phyloP scores from a whole-genome alignment of 106 monocot genomes.

The Ottelia alismoides region DNA sequence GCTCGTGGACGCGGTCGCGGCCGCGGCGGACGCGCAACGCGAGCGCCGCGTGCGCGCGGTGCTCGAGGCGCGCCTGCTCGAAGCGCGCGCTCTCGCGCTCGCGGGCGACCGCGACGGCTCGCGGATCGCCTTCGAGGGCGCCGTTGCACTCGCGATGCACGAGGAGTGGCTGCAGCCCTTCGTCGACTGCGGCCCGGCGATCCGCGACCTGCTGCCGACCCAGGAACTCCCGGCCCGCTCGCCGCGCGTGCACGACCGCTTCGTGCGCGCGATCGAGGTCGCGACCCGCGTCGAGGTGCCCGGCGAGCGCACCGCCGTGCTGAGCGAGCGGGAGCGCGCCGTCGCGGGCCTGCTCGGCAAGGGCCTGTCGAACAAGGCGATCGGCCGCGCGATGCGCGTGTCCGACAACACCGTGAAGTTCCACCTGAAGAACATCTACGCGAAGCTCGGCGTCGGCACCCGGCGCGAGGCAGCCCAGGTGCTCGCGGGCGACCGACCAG shows the following conservation, averaged over 20 bases:
- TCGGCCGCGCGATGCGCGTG: not conserved
- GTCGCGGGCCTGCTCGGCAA: not conserved
- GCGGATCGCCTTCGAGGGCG: not conserved
- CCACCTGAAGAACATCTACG: not conserved
- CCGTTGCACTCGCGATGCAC: not conserved
- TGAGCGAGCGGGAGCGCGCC: not conserved
- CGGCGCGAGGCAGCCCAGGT: not conserved
- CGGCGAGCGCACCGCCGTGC: not conserved
- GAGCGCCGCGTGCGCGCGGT: not conserved
- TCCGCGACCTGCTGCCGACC: not conserved
- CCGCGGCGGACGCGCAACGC: too few relatives aligned
- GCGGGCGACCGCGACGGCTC: not conserved
- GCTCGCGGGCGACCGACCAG: too few relatives aligned
- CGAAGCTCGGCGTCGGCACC: not conserved
- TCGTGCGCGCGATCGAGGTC: too few relatives aligned
- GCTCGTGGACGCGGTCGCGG: too few relatives aligned
- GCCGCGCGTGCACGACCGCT: not conserved
- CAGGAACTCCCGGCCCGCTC: not conserved
- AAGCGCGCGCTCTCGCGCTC: not conserved
- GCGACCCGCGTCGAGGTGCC: too few relatives aligned
- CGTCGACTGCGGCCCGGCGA: not conserved
- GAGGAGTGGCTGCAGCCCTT: not conserved
- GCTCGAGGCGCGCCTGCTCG: not conserved
- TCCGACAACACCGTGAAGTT: not conserved
- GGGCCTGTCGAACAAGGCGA: not conserved